Base-by-base conservation (phyloP, 1,139 yeast genomes). In the Cylindricascospora bacillispora region DNA sequence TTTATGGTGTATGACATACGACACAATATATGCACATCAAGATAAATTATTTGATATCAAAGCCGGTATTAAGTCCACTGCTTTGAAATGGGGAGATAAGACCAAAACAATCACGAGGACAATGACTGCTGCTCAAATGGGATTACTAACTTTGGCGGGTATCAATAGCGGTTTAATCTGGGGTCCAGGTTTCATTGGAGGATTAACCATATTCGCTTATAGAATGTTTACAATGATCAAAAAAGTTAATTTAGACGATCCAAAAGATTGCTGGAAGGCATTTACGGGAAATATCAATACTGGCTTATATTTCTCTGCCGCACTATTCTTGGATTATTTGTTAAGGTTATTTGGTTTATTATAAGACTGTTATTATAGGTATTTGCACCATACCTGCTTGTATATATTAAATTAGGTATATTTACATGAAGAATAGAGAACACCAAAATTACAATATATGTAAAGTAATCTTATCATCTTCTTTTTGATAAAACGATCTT, bases 1-100 rank as follows among this genome's bases (percentile, higher is more conserved):
- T 51, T 64, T 78, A 34, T 92, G 98, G 98, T 78, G 94, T 42
- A 79, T 92, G 82, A 75, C 79, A 30, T 92, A 92, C 55, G 99
- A 92, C 54, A 82, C 97, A 3, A 73, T 92, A 25, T 92, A 92
- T 54, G 98, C 98, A 1, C 99, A 92, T 54, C 99, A 92, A 59
- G 98, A 92, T 56, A 92, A 92, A 59, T 60, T 57, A 35, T 92
- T 78, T 47, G 99, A 92, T 54, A 59, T 79, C 31, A 62, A 67
- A 33, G 97, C 94, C 1, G 97, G 97, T 5, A 79, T 92, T 42
- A 85, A 86, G 54, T 82, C 95, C 2, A 83, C 97, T 1, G 98
- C 98, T 4, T 66, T 89, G 44, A 83, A 78, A 4, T 89, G 98
- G 97, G 93, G 92, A 3, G 70, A 68, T 13, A 67, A 70, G 20